Conservation (phyloP, 176 grass and related monocot genomes). For the Stipa capillata region DNA sequence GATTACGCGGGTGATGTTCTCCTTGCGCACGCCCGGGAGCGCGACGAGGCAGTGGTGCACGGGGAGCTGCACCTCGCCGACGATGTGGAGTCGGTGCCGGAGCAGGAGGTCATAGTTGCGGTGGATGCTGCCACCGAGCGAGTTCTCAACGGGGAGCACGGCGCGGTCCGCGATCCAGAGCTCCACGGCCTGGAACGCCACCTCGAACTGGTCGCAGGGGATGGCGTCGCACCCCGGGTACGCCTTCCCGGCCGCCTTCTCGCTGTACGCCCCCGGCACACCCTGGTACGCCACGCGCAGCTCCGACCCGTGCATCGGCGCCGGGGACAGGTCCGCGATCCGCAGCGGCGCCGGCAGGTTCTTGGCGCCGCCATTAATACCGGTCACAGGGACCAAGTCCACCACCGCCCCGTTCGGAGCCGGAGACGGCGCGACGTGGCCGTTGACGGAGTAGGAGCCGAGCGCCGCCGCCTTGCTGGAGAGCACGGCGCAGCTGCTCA, state of each 20-base stretch:
- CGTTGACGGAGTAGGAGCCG: slow-evolving; percentile 15
- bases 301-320: slow-evolving; percentile 82
- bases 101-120: slow-evolving; percentile 98
- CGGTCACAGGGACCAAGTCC: slow-evolving; percentile 30
- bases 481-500: slow-evolving; percentile 82
- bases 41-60: slow-evolving; percentile 95
- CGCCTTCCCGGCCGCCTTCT: slow-evolving; percentile 87
- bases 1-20: slow-evolving; percentile 73
- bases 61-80: slow-evolving; percentile 89
- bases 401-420: slow-evolving; percentile 4
- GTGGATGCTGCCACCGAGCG: slow-evolving; percentile 95
- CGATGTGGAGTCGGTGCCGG: slow-evolving; percentile 91
- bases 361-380: neutral
- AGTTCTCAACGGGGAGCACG: slow-evolving; percentile 90
- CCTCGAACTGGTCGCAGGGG: slow-evolving; percentile 98
- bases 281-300: slow-evolving; percentile 95
- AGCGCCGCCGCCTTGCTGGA: slow-evolving; percentile 65
- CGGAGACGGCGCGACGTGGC: neutral
- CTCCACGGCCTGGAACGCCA: slow-evolving; percentile 87
- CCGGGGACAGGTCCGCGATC: slow-evolving; percentile 71
- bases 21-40: slow-evolving; percentile 81
- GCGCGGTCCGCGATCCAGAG: slow-evolving; percentile 94
- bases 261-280: slow-evolving; percentile 86
- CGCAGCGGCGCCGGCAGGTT: slow-evolving; percentile 55
- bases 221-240: slow-evolving; percentile 76